A percentile compares a stretch with the other conserved stretches of the same genome.
Conservation (phyloP, 768 basidiomycete species). For the Sarcomyxa edulis region DNA sequence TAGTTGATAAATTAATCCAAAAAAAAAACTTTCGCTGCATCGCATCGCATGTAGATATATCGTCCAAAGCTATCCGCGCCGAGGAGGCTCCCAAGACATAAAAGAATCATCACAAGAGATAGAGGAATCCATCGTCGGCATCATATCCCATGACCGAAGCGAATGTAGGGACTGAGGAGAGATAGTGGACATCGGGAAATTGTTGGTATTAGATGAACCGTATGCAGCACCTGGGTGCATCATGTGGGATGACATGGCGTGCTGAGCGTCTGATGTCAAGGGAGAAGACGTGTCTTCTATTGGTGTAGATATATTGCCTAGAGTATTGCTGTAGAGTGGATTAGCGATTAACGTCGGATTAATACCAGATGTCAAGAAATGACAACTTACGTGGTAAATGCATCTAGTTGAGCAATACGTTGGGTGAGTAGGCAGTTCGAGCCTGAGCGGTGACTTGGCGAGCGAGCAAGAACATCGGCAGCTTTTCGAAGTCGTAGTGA, state of each 20-base stretch:
- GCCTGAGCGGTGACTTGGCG: constrained; percentile 33
- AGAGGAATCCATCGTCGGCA: constrained; percentile 21
- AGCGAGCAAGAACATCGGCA: constrained; percentile 46
- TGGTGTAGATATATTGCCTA: constrained; percentile 30
- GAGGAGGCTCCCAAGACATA: constrained; percentile 57
- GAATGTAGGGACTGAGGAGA: constrained; percentile 13
- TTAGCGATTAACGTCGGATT: constrained; percentile 7
- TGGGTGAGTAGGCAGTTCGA: constrained; percentile 31
- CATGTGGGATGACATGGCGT: constrained; percentile 3
- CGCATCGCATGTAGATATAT: background rate
- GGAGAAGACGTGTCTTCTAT: constrained; percentile 16
- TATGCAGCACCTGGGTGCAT: constrained; percentile 1
- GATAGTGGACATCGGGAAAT: constrained; percentile 13
- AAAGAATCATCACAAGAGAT: constrained; percentile 52
- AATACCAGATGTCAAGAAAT: background rate
- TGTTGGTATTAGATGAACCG: too few species aligned
- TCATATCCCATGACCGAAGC: constrained; percentile 26
- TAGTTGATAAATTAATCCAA: constrained; percentile 9
- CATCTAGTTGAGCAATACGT: constrained; percentile 41
- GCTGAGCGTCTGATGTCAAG: too few species aligned
- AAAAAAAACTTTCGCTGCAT: constrained; percentile 3
- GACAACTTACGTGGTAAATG: constrained; percentile 42
- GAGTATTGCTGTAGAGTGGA: constrained; percentile 27
- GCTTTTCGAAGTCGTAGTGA: constrained; percentile 59
- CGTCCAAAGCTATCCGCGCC: constrained; percentile 25